phyloP scores from a whole-genome alignment of 140 eudicot species.

The Flaveria floridana region DNA sequence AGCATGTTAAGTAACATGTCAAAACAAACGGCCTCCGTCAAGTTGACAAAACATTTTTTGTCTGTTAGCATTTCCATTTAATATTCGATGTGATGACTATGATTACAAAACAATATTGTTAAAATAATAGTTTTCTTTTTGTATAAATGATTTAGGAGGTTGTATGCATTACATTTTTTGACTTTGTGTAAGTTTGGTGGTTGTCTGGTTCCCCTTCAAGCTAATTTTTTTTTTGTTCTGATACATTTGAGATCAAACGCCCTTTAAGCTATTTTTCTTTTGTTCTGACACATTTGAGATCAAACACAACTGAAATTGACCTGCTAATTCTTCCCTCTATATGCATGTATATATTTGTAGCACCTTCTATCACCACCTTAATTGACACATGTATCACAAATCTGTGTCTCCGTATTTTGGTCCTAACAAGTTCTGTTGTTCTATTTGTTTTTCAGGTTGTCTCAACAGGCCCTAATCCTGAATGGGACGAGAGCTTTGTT shows the following conservation, averaged over 20 bases:
- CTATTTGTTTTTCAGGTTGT: slow-evolving; percentile 62
- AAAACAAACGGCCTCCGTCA: too few species aligned
- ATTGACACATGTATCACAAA: too few species aligned
- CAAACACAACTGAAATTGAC: too few species aligned
- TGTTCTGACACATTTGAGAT: too few species aligned
- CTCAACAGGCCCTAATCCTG: slow-evolving; percentile 93
- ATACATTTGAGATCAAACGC: too few species aligned
- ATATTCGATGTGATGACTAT: not conserved
- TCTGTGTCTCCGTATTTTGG: not conserved
- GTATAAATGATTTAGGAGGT: not conserved
- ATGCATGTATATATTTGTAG: too few species aligned
- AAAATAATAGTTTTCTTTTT: not conserved
- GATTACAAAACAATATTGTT: not conserved
- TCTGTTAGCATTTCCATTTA: not conserved
- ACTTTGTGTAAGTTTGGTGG: not conserved
- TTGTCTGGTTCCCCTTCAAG: too few species aligned
- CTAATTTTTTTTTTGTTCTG: too few species aligned
- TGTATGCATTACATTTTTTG: not conserved
- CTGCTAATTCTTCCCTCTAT: too few species aligned
- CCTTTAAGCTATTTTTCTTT: too few species aligned
- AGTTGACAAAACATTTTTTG: not conserved
- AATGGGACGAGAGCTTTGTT: slow-evolving; percentile 90
- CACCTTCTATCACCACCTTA: too few species aligned
- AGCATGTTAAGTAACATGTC: too few species aligned
- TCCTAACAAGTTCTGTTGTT: slow-evolving; percentile 17